Evolutionary conservation across 768 basidiomycete genomes (phyloP).

Genomic region (Russula compacta): DNA sequence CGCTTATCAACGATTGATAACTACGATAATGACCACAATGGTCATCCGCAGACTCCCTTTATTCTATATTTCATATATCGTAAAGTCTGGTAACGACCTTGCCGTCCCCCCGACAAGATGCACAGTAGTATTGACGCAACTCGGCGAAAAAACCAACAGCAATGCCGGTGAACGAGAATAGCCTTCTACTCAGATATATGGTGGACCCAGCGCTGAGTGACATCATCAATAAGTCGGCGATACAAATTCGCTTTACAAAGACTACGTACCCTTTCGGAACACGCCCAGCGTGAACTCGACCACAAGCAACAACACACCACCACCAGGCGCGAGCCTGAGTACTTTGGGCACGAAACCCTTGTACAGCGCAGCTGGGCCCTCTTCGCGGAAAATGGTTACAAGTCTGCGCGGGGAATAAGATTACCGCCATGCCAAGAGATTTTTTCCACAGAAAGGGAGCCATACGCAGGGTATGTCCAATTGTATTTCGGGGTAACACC

Average conservation of each 20-base stretch:
- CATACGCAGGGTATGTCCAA: constrained; percentile 85
- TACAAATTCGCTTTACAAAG: background rate
- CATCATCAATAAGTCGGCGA: background rate
- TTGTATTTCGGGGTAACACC: constrained; percentile 77
- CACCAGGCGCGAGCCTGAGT: constrained; percentile 88
- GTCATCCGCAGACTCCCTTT: background rate
- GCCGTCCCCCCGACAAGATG: background rate
- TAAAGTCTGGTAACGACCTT: background rate
- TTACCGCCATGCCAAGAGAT: background rate
- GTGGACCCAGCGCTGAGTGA: constrained; percentile 6
- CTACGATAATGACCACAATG: background rate
- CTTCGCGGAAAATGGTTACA: constrained; percentile 73
- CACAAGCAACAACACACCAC: constrained; percentile 89
- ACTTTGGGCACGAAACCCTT: constrained; percentile 97
- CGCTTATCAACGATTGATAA: background rate
- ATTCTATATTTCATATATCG: background rate
- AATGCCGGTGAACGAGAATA: background rate
- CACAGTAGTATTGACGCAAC: background rate
- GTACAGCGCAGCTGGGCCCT: constrained; percentile 79
- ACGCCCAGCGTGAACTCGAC: constrained; percentile 76
- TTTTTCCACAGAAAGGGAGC: background rate
- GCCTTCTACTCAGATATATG: constrained; percentile 1
- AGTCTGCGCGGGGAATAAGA: constrained; percentile 32
- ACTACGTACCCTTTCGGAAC: constrained; percentile 55
- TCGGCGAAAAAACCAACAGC: background rate